These are phyloP conservation scores for Fusarium dimerum DNA, from an alignment of 2,329 filamentous ascomycete genomes.

Conservation along the genomic window DNA sequence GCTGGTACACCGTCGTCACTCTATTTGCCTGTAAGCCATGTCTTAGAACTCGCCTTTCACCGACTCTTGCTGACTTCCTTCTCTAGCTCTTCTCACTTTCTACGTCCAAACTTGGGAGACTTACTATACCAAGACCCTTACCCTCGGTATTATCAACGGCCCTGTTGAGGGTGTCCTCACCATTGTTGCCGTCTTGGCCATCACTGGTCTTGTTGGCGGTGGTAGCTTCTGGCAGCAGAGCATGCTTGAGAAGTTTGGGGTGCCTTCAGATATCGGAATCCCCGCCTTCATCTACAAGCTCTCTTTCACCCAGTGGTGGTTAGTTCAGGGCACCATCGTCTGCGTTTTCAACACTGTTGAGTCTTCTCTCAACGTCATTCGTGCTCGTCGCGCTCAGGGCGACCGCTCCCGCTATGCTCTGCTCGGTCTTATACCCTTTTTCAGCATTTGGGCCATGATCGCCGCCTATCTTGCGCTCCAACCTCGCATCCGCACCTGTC, in stretches of 20 bases:
- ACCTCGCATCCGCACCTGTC: conserved; percentile 76
- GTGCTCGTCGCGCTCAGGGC: conserved; percentile 71
- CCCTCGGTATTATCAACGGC: conserved; percentile 86
- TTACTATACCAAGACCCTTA: conserved; percentile 96
- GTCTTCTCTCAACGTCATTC: conserved; percentile 81
- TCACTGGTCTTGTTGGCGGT: conserved; percentile 84
- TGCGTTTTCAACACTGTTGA: conserved; percentile 82
- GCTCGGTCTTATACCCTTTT: conserved; percentile 81
- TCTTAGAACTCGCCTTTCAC: not conserved
- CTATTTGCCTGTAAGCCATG: conserved; percentile 73
- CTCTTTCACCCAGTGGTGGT: conserved; percentile 89
- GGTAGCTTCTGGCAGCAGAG: conserved; percentile 92
- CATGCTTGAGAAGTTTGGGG: conserved; percentile 69
- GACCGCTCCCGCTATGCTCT: conserved; percentile 74
- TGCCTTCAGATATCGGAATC: conserved; percentile 65
- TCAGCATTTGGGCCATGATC: conserved; percentile 74
- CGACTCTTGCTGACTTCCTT: conserved; percentile 5
- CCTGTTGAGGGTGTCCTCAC: conserved; percentile 93
- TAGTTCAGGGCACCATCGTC: conserved; percentile 81
- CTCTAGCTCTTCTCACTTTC: conserved; percentile 83
- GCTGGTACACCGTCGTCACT: conserved; percentile 82
- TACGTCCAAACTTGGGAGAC: conserved; percentile 99
- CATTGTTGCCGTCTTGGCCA: conserved; percentile 75
- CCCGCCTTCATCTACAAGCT: conserved; percentile 74
- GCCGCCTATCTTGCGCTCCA: conserved; percentile 81